Evolutionary conservation across 352 stramenopile species (phyloP).

Genomic region (Globisporangium irregulare): DNA sequence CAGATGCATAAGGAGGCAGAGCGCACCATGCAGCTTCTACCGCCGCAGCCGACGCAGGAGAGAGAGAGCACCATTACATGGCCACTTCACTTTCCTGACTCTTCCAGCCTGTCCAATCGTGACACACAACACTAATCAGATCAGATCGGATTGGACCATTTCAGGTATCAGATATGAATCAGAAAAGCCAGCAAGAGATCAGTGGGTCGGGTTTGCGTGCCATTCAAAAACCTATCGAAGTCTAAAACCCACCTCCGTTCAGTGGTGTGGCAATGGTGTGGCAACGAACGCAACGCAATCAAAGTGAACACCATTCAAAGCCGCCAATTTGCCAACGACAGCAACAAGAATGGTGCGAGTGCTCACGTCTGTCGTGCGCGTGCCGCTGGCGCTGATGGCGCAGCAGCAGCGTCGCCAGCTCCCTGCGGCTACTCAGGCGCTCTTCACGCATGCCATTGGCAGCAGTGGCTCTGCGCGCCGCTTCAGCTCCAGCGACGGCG

Average conservation of each 20-base stretch:
- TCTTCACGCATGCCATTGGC: background rate
- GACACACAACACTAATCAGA: background rate
- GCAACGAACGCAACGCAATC: background rate
- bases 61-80: background rate
- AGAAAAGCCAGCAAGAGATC: background rate
- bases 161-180: background rate
- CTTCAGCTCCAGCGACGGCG: constrained; percentile 20
- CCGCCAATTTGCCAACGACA: background rate
- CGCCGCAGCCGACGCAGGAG: background rate
- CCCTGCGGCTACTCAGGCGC: background rate
- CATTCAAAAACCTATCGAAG: background rate
- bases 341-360: constrained; percentile 7
- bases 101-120: background rate
- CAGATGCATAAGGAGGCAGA: background rate
- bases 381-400: constrained; percentile 1
- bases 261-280: background rate
- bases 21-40: background rate
- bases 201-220: background rate
- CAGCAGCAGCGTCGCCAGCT: constrained; percentile 1
- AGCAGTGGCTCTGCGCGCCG: background rate
- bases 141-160: background rate
- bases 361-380: background rate
- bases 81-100: constrained; percentile 2
- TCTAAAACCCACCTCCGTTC: background rate
- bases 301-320: constrained; percentile 1